Evolutionary conservation across 2,329 filamentous ascomycete species (phyloP).

Genomic region (Lecanosticta acicola): DNA sequence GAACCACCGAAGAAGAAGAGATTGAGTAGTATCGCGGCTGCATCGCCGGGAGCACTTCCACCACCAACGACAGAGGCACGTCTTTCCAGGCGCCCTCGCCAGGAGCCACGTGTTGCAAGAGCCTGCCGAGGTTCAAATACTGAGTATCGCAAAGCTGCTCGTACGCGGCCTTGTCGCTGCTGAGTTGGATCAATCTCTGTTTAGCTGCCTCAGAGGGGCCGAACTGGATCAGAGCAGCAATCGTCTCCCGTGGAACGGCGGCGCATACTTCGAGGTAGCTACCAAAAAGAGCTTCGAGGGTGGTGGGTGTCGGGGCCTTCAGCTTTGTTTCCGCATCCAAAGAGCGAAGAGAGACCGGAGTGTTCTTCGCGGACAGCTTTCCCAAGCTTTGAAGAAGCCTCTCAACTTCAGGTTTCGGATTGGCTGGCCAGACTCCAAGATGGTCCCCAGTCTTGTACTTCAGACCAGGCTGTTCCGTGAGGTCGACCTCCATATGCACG

Average conservation of each 20-base stretch:
- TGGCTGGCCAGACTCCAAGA: slow-evolving; percentile 38
- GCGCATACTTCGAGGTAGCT: slow-evolving; percentile 46
- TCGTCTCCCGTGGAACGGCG: slow-evolving; percentile 37
- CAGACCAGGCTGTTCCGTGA: slow-evolving; percentile 32
- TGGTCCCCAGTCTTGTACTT: slow-evolving; percentile 44
- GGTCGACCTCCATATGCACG: slow-evolving; percentile 39
- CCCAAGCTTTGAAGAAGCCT: slow-evolving; percentile 30
- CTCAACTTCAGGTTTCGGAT: slow-evolving; percentile 37
- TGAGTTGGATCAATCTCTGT: slow-evolving; percentile 27
- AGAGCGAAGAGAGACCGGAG: slow-evolving; percentile 28
- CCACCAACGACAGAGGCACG: slow-evolving; percentile 50
- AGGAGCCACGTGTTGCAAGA: slow-evolving; percentile 29
- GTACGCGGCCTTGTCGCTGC: slow-evolving; percentile 33
- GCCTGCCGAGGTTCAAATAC: slow-evolving; percentile 37
- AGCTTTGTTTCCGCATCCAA: slow-evolving; percentile 27
- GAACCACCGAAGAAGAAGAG: slow-evolving; percentile 28
- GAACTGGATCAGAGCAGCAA: slow-evolving; percentile 37
- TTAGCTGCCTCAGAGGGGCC: slow-evolving; percentile 34
- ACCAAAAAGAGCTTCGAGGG: slow-evolving; percentile 37
- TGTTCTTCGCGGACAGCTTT: slow-evolving; percentile 14
- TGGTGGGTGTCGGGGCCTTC: slow-evolving; percentile 38
- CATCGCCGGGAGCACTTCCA: slow-evolving; percentile 23
- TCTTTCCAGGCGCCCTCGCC: slow-evolving; percentile 28
- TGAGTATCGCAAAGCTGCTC: slow-evolving; percentile 28
- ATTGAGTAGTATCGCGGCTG: slow-evolving; percentile 27